These are phyloP conservation scores for Trichophyton rubrum DNA, from an alignment of 2,329 filamentous ascomycete species.

Conservation along the genomic window DNA sequence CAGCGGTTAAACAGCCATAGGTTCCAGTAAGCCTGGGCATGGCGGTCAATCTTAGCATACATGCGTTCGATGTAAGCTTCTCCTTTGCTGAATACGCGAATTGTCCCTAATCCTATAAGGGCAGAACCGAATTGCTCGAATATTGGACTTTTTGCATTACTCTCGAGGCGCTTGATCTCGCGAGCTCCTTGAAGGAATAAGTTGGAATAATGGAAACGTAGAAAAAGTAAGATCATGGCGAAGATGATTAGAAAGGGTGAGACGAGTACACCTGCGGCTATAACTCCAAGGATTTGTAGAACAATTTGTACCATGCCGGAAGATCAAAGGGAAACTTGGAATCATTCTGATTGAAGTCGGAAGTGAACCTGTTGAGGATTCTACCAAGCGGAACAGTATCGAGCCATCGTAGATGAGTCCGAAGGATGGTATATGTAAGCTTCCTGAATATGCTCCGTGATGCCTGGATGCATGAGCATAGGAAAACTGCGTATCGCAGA, in stretches of 20 bases:
- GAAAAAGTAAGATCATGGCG: constrained; percentile 44
- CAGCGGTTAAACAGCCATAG: constrained; percentile 64
- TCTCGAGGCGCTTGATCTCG: constrained; percentile 66
- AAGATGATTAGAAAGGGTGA: constrained; percentile 54
- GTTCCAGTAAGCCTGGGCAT: constrained; percentile 53
- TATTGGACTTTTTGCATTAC: constrained; percentile 62
- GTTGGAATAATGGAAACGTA: constrained; percentile 47
- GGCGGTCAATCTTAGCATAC: constrained; percentile 56
- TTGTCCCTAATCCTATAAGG: constrained; percentile 59
- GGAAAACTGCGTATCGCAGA: constrained; percentile 51
- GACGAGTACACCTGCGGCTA: constrained; percentile 54
- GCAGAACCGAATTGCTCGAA: constrained; percentile 69
- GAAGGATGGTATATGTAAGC: constrained; percentile 54
- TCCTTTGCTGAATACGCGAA: constrained; percentile 60
- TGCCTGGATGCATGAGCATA: constrained; percentile 52
- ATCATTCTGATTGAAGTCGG: constrained; percentile 65
- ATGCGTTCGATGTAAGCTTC: constrained; percentile 56
- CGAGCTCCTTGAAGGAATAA: constrained; percentile 58
- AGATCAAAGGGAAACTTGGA: constrained; percentile 52
- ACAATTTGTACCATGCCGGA: constrained; percentile 48
- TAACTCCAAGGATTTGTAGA: constrained; percentile 52
- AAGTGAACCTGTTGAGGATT: constrained; percentile 64
- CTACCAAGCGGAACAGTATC: constrained; percentile 68
- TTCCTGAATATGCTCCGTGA: constrained; percentile 56
- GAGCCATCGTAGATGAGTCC: constrained; percentile 64